These are phyloP conservation scores for Strigomonas galati DNA, from an alignment of 208 protist species.

Conservation along the genomic window DNA sequence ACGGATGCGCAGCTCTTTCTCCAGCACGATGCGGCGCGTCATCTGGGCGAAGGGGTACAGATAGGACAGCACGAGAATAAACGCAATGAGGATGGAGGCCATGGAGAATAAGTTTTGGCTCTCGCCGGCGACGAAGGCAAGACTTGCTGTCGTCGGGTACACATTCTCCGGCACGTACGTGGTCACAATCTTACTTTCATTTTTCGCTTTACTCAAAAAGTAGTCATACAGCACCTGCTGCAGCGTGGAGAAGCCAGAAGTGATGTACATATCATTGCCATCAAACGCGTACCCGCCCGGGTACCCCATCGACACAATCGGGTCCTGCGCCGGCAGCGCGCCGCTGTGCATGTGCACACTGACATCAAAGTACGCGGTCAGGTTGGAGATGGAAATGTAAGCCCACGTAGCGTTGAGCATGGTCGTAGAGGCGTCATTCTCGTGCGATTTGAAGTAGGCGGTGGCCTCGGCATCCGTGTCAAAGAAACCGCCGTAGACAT, in stretches of 20 bases:
- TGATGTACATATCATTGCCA: conserved; percentile 26
- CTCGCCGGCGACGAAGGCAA: no score
- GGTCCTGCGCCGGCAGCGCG: conserved; percentile 21
- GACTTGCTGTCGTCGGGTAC: conserved; percentile 32
- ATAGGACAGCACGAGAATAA: conserved; percentile 74
- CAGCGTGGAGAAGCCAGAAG: conserved; percentile 56
- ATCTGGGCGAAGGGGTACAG: conserved; percentile 76
- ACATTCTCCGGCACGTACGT: conserved; percentile 47
- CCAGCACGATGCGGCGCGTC: conserved; percentile 74
- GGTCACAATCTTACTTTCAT: conserved; percentile 15
- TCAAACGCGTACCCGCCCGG: conserved; percentile 20
- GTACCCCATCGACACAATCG: conserved; percentile 19
- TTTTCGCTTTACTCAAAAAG: conserved; percentile 17
- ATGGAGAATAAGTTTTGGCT: conserved; percentile 25
- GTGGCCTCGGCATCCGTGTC: conserved; percentile 14
- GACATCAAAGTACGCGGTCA: conserved; percentile 35
- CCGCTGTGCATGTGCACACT: conserved; percentile 38
- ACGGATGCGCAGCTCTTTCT: conserved; percentile 84
- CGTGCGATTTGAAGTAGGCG: conserved; percentile 17
- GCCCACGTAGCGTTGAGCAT: conserved; percentile 24
- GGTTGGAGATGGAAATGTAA: conserved; percentile 37
- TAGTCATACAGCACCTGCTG: conserved; percentile 41
- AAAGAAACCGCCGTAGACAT: conserved; percentile 43
- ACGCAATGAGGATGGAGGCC: conserved; percentile 31
- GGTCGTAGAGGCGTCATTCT: conserved; percentile 1